phyloP scores from a whole-genome alignment of 163 green algal species.

The Coccomyxa subellipsoidea region DNA sequence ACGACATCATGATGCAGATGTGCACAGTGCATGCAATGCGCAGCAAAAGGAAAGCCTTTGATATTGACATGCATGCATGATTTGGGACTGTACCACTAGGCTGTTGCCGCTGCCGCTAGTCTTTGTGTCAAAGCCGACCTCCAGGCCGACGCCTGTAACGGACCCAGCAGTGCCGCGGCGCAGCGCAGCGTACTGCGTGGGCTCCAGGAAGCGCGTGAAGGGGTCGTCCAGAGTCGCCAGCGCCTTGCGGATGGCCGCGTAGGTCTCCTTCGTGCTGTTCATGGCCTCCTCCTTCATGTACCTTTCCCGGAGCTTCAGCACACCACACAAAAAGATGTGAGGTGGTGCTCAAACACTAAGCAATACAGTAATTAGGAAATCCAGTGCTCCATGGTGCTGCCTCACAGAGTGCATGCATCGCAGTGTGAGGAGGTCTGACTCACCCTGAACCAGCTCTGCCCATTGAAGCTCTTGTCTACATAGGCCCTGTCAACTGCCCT shows the following conservation, averaged over 20 bases:
- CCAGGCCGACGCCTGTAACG: conserved; percentile 70
- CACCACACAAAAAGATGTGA: neutral
- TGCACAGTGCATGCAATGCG: no score
- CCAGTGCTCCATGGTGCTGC: neutral
- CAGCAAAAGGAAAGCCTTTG: neutral
- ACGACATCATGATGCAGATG: no score
- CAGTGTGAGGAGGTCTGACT: no score
- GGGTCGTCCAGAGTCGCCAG: conserved; percentile 80
- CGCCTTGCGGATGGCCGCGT: conserved; percentile 70
- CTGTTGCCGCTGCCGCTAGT: conserved; percentile 23
- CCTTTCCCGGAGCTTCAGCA: conserved; percentile 58
- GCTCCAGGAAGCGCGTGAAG: conserved; percentile 92
- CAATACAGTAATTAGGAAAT: no score
- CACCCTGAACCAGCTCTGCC: conserved; percentile 90
- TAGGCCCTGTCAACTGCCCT: conserved; percentile 91
- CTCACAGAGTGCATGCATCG: neutral
- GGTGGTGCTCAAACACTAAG: neutral
- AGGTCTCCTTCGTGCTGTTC: conserved; percentile 65
- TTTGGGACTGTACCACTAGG: conserved; percentile 35
- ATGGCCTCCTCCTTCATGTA: conserved; percentile 76
- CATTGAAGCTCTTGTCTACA: conserved; percentile 97
- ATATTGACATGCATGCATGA: neutral
- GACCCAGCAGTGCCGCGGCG: conserved; percentile 42
- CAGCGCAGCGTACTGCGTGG: conserved; percentile 47
- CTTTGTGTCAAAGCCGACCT: conserved; percentile 53